Percentiles rank a stretch among this genome's conserved stretches.
Evolutionary conservation across 2,329 filamentous ascomycete species (phyloP).

Genomic region (Diaporthe citrichinensis): DNA sequence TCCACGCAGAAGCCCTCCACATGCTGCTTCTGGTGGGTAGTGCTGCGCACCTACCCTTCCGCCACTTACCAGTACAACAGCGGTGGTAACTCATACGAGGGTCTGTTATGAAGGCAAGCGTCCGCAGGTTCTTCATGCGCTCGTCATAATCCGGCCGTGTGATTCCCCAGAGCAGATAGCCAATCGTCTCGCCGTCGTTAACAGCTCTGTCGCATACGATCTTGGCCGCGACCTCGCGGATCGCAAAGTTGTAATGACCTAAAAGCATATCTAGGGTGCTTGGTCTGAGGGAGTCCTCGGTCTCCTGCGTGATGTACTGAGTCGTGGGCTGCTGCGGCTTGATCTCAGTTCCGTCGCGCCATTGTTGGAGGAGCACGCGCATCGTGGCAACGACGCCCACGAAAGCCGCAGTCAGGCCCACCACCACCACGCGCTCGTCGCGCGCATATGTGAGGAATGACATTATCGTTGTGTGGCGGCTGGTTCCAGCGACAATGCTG

Average conservation of each 20-base stretch:
- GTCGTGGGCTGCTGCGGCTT: constrained; percentile 75
- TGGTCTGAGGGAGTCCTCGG: constrained; percentile 78
- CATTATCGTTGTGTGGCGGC: constrained; percentile 33
- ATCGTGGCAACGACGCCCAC: constrained; percentile 71
- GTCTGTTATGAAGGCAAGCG: constrained; percentile 69
- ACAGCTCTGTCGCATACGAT: constrained; percentile 70
- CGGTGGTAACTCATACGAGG: constrained; percentile 55
- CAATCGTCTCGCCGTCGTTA: constrained; percentile 68
- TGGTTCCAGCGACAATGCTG: constrained; percentile 29
- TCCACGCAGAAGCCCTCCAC: constrained; percentile 3
- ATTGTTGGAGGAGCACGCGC: constrained; percentile 69
- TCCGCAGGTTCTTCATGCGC: constrained; percentile 69
- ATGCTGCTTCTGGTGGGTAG: constrained; percentile 50
- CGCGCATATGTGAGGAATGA: constrained; percentile 55
- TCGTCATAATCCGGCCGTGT: constrained; percentile 71
- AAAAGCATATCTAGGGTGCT: constrained; percentile 78
- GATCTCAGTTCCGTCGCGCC: constrained; percentile 76
- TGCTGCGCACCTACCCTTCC: constrained; percentile 45
- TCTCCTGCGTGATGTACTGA: constrained; percentile 81
- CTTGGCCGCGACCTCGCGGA: constrained; percentile 76
- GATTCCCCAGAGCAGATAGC: constrained; percentile 69
- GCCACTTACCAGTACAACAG: constrained; percentile 17
- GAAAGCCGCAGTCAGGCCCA: constrained; percentile 69
- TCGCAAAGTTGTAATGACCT: constrained; percentile 79
- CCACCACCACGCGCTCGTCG: constrained; percentile 68